phyloP scores from a whole-genome alignment of 805 yeast species.

The Nakazawaea sp. region DNA sequence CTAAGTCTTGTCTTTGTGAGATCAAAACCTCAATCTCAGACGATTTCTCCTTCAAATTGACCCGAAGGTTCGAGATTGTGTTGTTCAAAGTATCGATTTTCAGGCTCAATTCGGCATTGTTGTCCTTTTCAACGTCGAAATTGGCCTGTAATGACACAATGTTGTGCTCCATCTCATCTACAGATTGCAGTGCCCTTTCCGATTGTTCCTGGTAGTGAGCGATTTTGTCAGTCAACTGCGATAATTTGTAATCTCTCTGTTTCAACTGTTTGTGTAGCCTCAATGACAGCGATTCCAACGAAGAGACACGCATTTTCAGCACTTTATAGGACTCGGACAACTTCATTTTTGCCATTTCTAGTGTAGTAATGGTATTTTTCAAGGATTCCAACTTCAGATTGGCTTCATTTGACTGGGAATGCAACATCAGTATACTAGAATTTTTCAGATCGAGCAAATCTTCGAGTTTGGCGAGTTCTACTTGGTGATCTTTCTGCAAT shows the following conservation, averaged over 20 bases:
- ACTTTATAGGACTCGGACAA: constrained; percentile 13
- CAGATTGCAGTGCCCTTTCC: constrained; percentile 8
- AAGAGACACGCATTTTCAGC: constrained; percentile 14
- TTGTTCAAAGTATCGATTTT: constrained; percentile 17
- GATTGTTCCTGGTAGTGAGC: constrained; percentile 14
- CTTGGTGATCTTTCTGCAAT: constrained; percentile 14
- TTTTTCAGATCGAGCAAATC: constrained; percentile 12
- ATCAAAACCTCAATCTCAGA: constrained; percentile 3
- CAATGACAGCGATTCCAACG: constrained; percentile 12
- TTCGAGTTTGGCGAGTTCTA: constrained; percentile 11
- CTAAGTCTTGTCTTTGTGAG: not conserved
- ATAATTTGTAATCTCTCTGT: constrained; percentile 11
- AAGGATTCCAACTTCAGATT: constrained; percentile 2
- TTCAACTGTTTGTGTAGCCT: constrained; percentile 12
- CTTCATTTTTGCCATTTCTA: constrained; percentile 13
- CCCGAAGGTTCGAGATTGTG: constrained; percentile 15
- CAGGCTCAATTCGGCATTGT: constrained; percentile 10
- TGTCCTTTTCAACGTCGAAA: constrained; percentile 9
- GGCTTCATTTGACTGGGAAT: constrained; percentile 9
- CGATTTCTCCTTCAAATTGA: constrained; percentile 2
- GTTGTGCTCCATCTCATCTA: constrained; percentile 6
- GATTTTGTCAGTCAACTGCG: constrained; percentile 14
- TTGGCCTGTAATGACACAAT: constrained; percentile 2
- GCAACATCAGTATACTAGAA: constrained; percentile 4
- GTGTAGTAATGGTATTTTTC: constrained; percentile 7